Conservation (phyloP, 2,329 filamentous ascomycete genomes). For the Neofusicoccum cordaticola region DNA sequence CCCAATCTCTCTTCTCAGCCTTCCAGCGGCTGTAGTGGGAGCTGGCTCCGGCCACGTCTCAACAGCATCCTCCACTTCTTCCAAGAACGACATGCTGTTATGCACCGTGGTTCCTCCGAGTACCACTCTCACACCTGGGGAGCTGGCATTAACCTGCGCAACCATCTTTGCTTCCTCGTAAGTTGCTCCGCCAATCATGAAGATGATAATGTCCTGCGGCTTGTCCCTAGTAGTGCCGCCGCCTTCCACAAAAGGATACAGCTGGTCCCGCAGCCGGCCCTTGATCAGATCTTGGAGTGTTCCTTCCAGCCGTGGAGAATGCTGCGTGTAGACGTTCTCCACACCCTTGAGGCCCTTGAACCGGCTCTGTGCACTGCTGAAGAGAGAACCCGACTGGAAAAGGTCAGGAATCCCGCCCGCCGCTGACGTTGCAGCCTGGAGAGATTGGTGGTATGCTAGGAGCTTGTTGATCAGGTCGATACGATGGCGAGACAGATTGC, state of each 20-base stretch:
- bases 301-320: conserved; percentile 81
- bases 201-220: conserved; percentile 92
- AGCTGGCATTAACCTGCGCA: conserved; percentile 88
- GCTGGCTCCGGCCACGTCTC: conserved; percentile 73
- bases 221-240: conserved; percentile 86
- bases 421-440: conserved; percentile 62
- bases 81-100: conserved; percentile 83
- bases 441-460: conserved; percentile 78
- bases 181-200: conserved; percentile 88
- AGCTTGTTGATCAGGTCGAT: conserved; percentile 80
- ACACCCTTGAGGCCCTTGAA: conserved; percentile 96
- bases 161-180: conserved; percentile 98
- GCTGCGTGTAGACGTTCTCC: conserved; percentile 98
- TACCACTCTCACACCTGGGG: conserved; percentile 83
- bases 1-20: conserved; percentile 60
- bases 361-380: conserved; percentile 79
- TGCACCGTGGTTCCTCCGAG: conserved; percentile 85
- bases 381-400: conserved; percentile 84
- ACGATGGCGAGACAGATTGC: conserved; percentile 71
- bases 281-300: conserved; percentile 93
- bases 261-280: conserved; percentile 77
- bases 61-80: conserved; percentile 88
- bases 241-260: conserved; percentile 92
- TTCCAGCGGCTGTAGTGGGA: conserved; percentile 54
- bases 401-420: conserved; percentile 84